Evolutionary conservation across 2,329 filamentous ascomycete genomes (phyloP).

Genomic region (Pestalotiopsis sp.): DNA sequence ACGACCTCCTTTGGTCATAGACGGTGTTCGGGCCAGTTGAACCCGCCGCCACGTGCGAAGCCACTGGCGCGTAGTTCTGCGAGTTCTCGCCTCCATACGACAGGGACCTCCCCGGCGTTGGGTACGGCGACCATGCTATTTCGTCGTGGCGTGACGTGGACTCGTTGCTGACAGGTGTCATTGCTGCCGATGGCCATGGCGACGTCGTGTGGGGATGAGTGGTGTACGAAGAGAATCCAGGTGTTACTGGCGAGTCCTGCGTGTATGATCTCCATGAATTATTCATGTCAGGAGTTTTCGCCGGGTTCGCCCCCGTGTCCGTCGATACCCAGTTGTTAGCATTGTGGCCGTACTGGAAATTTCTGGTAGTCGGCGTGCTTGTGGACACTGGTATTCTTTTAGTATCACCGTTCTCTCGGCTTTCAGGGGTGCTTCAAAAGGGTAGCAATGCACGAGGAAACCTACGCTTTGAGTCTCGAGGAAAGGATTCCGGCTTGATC

Average conservation of each 20-base stretch:
- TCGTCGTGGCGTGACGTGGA: slow-evolving; percentile 43
- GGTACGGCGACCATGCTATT: slow-evolving; percentile 46
- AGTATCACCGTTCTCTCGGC: not conserved
- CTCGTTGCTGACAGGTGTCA: slow-evolving; percentile 37
- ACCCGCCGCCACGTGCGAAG: slow-evolving; percentile 15
- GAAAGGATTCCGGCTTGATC: slow-evolving; percentile 42
- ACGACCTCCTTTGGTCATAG: slow-evolving; percentile 42
- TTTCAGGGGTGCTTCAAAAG: not conserved
- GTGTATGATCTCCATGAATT: slow-evolving; percentile 52
- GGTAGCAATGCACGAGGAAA: slow-evolving; percentile 11
- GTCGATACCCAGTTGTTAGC: slow-evolving; percentile 47
- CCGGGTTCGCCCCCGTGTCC: slow-evolving; percentile 40
- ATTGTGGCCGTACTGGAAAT: slow-evolving; percentile 43
- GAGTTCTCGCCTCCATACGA: slow-evolving; percentile 50
- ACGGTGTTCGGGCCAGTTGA: slow-evolving; percentile 22
- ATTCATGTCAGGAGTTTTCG: slow-evolving; percentile 45
- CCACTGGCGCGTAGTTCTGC: slow-evolving; percentile 42
- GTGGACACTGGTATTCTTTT: slow-evolving; percentile 32
- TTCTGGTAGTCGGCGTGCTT: slow-evolving; percentile 33
- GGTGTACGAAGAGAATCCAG: slow-evolving; percentile 53
- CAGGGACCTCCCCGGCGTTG: slow-evolving; percentile 46
- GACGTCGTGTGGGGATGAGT: slow-evolving; percentile 41
- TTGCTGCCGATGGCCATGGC: slow-evolving; percentile 39
- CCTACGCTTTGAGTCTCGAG: slow-evolving; percentile 47
- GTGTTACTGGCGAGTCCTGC: slow-evolving; percentile 52